phyloP scores from a whole-genome alignment of 2,329 filamentous ascomycete species.

The Botrytis aclada region DNA sequence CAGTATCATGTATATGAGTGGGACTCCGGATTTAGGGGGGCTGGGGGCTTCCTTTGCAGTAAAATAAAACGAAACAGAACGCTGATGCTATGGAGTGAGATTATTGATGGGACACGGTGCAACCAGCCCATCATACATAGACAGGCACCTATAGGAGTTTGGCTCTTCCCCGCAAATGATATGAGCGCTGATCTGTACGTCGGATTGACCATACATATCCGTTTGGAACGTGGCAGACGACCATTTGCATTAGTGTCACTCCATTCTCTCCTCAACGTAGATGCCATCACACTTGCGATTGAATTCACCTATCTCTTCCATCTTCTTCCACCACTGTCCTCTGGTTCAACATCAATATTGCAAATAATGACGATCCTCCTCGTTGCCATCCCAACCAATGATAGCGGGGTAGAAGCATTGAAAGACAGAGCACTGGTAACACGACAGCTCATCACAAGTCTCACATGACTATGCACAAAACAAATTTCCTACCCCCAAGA shows the following conservation, averaged over 20 bases:
- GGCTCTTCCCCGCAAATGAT: slow-evolving; percentile 15
- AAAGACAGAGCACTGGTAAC: slow-evolving; percentile 15
- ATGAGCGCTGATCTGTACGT: slow-evolving; percentile 11
- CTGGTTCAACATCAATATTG: background rate
- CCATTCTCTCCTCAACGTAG: background rate
- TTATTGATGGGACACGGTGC: background rate
- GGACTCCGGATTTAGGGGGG: background rate
- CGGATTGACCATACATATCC: background rate
- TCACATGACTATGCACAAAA: slow-evolving; percentile 17
- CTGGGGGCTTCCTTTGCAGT: background rate
- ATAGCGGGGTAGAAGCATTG: background rate
- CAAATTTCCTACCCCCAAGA: slow-evolving; percentile 14
- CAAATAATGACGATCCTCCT: background rate
- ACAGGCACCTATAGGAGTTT: background rate
- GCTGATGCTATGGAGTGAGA: background rate
- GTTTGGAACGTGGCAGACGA: slow-evolving; percentile 15
- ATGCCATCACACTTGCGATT: slow-evolving; percentile 9
- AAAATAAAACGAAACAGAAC: slow-evolving; percentile 9
- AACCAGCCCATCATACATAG: slow-evolving; percentile 11
- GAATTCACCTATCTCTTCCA: background rate
- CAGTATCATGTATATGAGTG: slow-evolving; percentile 6
- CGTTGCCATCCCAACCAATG: slow-evolving; percentile 17
- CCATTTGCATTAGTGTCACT: slow-evolving; percentile 11
- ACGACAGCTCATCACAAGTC: slow-evolving; percentile 14
- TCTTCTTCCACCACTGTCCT: background rate